Percentiles rank a stretch among this genome's conserved stretches.
Evolutionary conservation across 495 filamentous ascomycete genomes (phyloP).

Genomic region (Elaphomyces granulatus): DNA sequence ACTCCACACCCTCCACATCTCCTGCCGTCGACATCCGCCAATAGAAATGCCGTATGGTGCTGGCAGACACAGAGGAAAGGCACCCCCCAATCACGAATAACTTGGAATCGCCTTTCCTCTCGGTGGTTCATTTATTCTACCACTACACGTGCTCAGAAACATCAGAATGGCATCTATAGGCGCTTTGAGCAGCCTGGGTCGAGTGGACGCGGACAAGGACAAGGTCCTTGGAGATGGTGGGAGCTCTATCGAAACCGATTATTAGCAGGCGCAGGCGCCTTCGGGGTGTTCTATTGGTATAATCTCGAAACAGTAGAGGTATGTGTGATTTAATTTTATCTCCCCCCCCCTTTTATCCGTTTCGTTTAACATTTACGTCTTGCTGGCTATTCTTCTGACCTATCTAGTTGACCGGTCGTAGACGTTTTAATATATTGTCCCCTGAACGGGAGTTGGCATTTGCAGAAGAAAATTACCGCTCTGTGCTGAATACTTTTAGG

Average conservation of each 20-base stretch:
- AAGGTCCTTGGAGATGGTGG: too few relatives aligned
- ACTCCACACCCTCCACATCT: too few relatives aligned
- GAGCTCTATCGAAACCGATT: not conserved
- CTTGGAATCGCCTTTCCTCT: not conserved
- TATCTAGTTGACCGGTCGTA: constrained; percentile 48
- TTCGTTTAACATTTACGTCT: not conserved
- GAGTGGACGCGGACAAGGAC: not conserved
- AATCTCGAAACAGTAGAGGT: constrained; percentile 70
- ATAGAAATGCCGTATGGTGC: too few relatives aligned
- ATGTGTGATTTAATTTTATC: constrained; percentile 1
- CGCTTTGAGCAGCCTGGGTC: not conserved
- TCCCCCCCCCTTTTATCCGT: not conserved
- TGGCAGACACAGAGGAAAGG: too few relatives aligned
- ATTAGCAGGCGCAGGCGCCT: not conserved
- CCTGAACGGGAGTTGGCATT: constrained; percentile 38
- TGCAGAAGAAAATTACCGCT: constrained; percentile 36
- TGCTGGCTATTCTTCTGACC: not conserved
- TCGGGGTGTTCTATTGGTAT: constrained; percentile 43
- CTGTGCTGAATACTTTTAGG: constrained; percentile 33
- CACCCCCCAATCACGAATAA: too few relatives aligned
- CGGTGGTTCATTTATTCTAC: not conserved
- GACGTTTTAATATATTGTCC: constrained; percentile 67
- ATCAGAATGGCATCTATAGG: not conserved
- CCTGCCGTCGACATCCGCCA: too few relatives aligned
- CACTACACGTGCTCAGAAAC: not conserved